phyloP scores from a whole-genome alignment of 2,329 filamentous ascomycete species.

The Colletotrichum graminicola region DNA sequence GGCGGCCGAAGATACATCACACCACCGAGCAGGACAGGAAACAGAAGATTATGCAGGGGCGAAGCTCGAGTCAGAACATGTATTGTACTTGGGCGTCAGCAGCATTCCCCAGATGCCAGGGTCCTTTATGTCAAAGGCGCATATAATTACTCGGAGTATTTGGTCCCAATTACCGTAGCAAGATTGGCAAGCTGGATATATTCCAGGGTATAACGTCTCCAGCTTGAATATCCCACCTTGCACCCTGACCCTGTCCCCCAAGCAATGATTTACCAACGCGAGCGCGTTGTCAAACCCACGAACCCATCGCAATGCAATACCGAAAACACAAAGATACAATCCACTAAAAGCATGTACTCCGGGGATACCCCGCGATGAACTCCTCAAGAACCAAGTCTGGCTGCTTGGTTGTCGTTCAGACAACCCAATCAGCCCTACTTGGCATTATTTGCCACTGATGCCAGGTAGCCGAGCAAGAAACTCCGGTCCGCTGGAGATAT shows the following conservation, averaged over 20 bases:
- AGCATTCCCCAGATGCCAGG: conserved; percentile 12
- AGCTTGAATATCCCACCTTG: conserved; percentile 31
- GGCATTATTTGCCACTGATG: conserved; percentile 61
- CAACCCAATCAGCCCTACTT: conserved; percentile 21
- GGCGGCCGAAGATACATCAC: conserved; percentile 7
- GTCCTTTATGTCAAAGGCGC: not conserved
- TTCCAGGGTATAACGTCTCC: conserved; percentile 36
- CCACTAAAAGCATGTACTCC: conserved; percentile 15
- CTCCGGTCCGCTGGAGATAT: conserved; percentile 79
- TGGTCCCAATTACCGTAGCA: conserved; percentile 17
- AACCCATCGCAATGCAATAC: conserved; percentile 30
- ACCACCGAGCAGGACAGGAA: conserved; percentile 12
- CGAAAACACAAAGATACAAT: conserved; percentile 4
- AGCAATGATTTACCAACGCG: conserved; percentile 22
- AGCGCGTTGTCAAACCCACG: conserved; percentile 21
- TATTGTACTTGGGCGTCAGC: not conserved
- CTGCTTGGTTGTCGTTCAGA: not conserved
- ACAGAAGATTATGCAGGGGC: conserved; percentile 11
- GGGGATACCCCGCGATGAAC: not conserved
- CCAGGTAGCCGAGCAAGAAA: conserved; percentile 82
- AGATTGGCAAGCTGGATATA: conserved; percentile 30
- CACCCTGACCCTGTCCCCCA: conserved; percentile 21
- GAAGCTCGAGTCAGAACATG: not conserved
- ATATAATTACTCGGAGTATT: conserved; percentile 5
- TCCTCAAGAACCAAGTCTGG: not conserved